These are phyloP conservation scores for Juncus inflexus DNA, from an alignment of 176 grass and related monocot genomes.

Conservation along the genomic window DNA sequence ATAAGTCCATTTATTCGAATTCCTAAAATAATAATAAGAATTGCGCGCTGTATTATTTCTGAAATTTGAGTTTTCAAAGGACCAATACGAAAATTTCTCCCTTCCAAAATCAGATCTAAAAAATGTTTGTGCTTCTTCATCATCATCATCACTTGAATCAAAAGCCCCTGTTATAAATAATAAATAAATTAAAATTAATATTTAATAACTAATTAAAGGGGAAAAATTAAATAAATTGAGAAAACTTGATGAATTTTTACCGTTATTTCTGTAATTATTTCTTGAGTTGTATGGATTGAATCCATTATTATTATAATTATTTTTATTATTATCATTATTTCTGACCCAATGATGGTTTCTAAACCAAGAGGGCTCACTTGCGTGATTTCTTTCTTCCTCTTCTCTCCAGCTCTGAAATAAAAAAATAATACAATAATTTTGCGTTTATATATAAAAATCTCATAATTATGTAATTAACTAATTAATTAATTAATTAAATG, in stretches of 20 bases:
- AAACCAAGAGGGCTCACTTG: conserved; percentile 66
- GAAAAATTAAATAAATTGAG: conserved; percentile 23
- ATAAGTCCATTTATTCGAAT: conserved; percentile 47
- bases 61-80: conserved; percentile 54
- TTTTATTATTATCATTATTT: conserved; percentile 41
- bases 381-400: conserved; percentile 55
- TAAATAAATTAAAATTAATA: conserved; percentile 61
- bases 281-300: conserved; percentile 32
- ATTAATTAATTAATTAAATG: conserved; percentile 17
- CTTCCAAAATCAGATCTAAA: conserved; percentile 55
- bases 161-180: conserved; percentile 37
- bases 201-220: conserved; percentile 28
- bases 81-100: conserved; percentile 56
- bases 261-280: conserved; percentile 37
- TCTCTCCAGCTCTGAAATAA: conserved; percentile 65
- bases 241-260: conserved; percentile 16
- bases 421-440: conserved; percentile 23
- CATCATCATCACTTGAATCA: conserved; percentile 26
- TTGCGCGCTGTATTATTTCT: conserved; percentile 30
- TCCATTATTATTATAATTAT: conserved; percentile 36
- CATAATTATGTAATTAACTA: neutral
- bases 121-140: conserved; percentile 47
- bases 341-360: conserved; percentile 72
- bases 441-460: conserved; percentile 1
- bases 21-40: conserved; percentile 29